phyloP scores from a whole-genome alignment of 2,329 filamentous ascomycete species.

The Beauveria pseudobassiana region DNA sequence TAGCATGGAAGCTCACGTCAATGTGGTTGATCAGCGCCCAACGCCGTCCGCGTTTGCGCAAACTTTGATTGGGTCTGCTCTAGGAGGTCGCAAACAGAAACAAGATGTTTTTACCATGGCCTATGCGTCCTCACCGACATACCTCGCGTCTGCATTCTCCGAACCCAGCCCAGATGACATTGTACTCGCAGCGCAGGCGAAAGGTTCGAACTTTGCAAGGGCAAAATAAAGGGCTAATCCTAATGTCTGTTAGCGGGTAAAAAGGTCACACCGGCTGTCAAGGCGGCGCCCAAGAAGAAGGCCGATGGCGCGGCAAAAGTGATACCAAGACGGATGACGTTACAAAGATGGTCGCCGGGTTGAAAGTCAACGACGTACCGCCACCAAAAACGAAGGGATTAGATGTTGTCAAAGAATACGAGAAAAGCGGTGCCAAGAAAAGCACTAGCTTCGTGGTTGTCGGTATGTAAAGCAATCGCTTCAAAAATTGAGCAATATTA shows the following conservation, averaged over 20 bases:
- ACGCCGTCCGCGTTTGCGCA: slow-evolving; percentile 50
- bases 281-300: slow-evolving; percentile 31
- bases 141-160: slow-evolving; percentile 60
- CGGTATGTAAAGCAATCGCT: slow-evolving; percentile 46
- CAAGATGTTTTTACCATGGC: slow-evolving; percentile 36
- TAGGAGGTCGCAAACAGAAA: slow-evolving; percentile 21
- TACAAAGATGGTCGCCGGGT: slow-evolving; percentile 23
- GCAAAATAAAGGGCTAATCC: slow-evolving; percentile 43
- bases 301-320: slow-evolving; percentile 26
- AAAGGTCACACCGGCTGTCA: slow-evolving; percentile 33
- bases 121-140: slow-evolving; percentile 41
- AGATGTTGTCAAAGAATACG: slow-evolving; percentile 74
- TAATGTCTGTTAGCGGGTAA: slow-evolving; percentile 48
- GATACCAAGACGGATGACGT: slow-evolving; percentile 16
- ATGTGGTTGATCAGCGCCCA: slow-evolving; percentile 8
- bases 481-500: neutral
- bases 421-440: slow-evolving; percentile 67
- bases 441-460: slow-evolving; percentile 89
- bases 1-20: neutral
- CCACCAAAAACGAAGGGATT: slow-evolving; percentile 68
- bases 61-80: slow-evolving; percentile 41
- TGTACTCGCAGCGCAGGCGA: slow-evolving; percentile 78
- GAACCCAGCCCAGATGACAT: slow-evolving; percentile 88
- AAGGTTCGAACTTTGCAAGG: slow-evolving; percentile 64
- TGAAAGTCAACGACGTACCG: slow-evolving; percentile 44